These are phyloP conservation scores for Termitomyces titanicus DNA, from an alignment of 768 basidiomycete species.

Conservation along the genomic window DNA sequence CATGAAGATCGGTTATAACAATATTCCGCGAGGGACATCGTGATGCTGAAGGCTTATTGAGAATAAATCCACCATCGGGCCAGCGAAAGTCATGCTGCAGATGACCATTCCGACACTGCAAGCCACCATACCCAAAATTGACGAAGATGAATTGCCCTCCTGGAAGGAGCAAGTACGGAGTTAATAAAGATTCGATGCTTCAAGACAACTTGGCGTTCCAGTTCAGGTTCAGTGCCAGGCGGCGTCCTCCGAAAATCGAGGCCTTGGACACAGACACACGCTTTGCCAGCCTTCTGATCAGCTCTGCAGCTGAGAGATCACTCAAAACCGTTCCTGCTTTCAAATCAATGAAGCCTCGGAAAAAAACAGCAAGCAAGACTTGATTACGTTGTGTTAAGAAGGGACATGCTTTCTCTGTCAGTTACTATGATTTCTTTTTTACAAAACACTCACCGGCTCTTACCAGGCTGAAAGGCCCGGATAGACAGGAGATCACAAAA, in stretches of 20 bases:
- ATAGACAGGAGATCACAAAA: slow-evolving; percentile 4
- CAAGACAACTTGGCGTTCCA: not conserved
- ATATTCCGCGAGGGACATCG: too few relatives aligned
- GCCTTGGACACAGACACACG: slow-evolving; percentile 1
- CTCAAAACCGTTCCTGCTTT: not conserved
- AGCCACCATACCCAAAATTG: not conserved
- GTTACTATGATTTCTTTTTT: not conserved
- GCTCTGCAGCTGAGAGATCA: not conserved
- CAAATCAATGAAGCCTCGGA: slow-evolving; percentile 6
- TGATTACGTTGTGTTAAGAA: slow-evolving; percentile 42
- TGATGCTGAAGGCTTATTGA: too few relatives aligned
- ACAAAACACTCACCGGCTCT: too few relatives aligned
- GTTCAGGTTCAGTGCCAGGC: not conserved
- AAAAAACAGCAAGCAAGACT: slow-evolving; percentile 2
- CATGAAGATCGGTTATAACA: too few relatives aligned
- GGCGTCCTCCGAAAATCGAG: not conserved
- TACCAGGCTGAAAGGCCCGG: not conserved
- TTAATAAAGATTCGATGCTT: too few relatives aligned
- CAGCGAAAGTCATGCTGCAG: not conserved
- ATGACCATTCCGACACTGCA: not conserved
- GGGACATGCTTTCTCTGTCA: not conserved
- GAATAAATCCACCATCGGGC: too few relatives aligned
- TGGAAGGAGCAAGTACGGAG: not conserved
- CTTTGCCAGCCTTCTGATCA: slow-evolving; percentile 3
- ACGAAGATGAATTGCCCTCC: not conserved